Percentiles rank a stretch among this genome's conserved stretches.
Conservation (phyloP, 1,139 yeast genomes). For the Geotrichum klebahnii region DNA sequence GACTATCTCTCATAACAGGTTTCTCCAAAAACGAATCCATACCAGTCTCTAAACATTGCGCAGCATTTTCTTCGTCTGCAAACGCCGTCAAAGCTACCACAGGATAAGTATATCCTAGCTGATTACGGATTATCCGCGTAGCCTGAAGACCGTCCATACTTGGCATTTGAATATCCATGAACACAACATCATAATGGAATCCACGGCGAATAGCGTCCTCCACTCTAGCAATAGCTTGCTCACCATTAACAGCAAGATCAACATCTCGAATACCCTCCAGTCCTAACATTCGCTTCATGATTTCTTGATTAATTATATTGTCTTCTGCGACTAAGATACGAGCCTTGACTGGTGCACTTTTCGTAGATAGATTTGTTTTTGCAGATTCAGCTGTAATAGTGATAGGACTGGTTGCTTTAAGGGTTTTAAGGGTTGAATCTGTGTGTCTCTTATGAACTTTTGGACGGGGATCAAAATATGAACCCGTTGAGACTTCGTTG, state of each 20-base stretch:
- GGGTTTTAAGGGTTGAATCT: conserved; percentile 3
- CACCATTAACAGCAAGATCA: conserved; percentile 84
- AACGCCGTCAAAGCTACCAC: conserved; percentile 92
- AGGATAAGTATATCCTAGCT: conserved; percentile 62
- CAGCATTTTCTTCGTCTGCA: conserved; percentile 76
- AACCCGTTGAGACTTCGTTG: not conserved
- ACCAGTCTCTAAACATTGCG: conserved; percentile 73
- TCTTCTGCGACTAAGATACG: conserved; percentile 89
- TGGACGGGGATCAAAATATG: conserved; percentile 12
- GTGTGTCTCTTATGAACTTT: not conserved
- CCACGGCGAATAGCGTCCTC: conserved; percentile 47
- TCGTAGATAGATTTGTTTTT: not conserved
- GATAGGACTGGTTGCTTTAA: not conserved
- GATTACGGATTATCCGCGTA: conserved; percentile 64
- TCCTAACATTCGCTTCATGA: conserved; percentile 75
- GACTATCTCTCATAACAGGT: conserved; percentile 71
- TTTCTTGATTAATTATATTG: conserved; percentile 85
- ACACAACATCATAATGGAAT: conserved; percentile 58
- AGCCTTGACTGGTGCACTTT: not conserved
- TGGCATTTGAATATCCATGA: conserved; percentile 98
- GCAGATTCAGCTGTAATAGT: conserved; percentile 6
- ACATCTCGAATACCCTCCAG: conserved; percentile 71
- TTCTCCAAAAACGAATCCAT: conserved; percentile 86
- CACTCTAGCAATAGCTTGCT: conserved; percentile 69
- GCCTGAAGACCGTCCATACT: conserved; percentile 82